Conservation (phyloP, 768 basidiomycete species). For the Artomyces pyxidatus region DNA sequence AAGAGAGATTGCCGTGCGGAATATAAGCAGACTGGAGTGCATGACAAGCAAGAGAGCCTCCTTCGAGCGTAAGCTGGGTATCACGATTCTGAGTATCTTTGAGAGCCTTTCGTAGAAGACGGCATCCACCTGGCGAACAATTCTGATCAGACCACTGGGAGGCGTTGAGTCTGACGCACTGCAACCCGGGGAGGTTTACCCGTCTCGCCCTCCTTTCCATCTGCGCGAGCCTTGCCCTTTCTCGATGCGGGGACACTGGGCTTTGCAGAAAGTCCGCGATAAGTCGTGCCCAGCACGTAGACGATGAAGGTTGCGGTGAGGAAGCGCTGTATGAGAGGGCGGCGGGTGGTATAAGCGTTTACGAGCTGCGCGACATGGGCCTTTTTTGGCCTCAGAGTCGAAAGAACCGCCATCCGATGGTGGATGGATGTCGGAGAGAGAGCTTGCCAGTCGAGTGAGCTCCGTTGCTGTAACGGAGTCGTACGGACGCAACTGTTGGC, state of each 20-base stretch:
- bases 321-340: conserved; percentile 64
- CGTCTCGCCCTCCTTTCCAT: conserved; percentile 22
- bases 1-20: conserved; percentile 84
- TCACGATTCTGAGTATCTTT: conserved; percentile 75
- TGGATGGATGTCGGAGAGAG: too few species aligned
- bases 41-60: conserved; percentile 82
- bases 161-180: conserved; percentile 32
- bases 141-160: not conserved
- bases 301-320: conserved; percentile 63
- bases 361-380: conserved; percentile 36
- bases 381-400: conserved; percentile 23
- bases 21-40: conserved; percentile 84
- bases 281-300: conserved; percentile 62
- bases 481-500: too few species aligned
- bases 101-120: conserved; percentile 80
- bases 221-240: conserved; percentile 30
- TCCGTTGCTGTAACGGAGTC: too few species aligned
- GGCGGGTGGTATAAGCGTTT: conserved; percentile 50
- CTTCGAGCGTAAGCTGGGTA: conserved; percentile 77
- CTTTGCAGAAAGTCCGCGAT: conserved; percentile 44
- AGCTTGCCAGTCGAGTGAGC: too few species aligned
- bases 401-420: conserved; percentile 26
- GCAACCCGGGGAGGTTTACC: conserved; percentile 56
- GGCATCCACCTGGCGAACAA: conserved; percentile 65
- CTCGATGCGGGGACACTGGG: conserved; percentile 23